Evolutionary conservation across 139 green algal species (phyloP), one percentile per base, ranked within the genome.

Genomic region (Picochlorum costavermella): DNA sequence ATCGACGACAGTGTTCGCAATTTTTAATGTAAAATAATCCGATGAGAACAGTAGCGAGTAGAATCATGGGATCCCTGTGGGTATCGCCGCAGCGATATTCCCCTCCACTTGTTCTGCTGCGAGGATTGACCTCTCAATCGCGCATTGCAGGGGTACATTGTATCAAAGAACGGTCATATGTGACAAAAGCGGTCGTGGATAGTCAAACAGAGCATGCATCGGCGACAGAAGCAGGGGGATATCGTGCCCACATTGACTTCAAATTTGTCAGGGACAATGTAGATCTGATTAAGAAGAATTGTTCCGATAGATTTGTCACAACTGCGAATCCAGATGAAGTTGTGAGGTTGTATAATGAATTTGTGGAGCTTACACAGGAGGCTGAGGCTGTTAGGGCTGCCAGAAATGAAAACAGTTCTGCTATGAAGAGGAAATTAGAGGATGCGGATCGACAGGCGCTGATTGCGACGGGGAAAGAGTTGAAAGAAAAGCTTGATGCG

Each of bases 351-450:
- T 99, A 99, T 69, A 84, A 95, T 17, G 61, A 90, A 36, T 97
- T 57, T 57, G 37, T 79, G 16, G 25, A 60, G 55, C 33, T 72
- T 29, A 79, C 86, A 61, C 50, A 77, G 23, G 69, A 90, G 60
- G 76, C 67, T 1, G 90, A 96, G 26, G 33, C 50, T 10, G 44
- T 96, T 36, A 76, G 90, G 3, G 74, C 76, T 2, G 75, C 82
- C 28, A 75, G 91, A 4, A 98, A 98, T 66, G 83, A 82, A 9
- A 95, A 95, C 69, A 84, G 76, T 50, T 81, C 75, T 26, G 73
- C 75, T 3, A 97, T 97, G 90, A 98, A 98, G 84, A 86, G 82
- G 63, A 97, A 96, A 75, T 64, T 97, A 63, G 86, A 91, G 17
- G 45, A 81, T 20, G 84, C 91, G 16, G 5, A 69, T 56, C 71